Percentiles rank a stretch among this genome's conserved stretches.
phyloP scores from a whole-genome alignment of 2,329 filamentous ascomycete genomes.

The Epichloe glyceriae region DNA sequence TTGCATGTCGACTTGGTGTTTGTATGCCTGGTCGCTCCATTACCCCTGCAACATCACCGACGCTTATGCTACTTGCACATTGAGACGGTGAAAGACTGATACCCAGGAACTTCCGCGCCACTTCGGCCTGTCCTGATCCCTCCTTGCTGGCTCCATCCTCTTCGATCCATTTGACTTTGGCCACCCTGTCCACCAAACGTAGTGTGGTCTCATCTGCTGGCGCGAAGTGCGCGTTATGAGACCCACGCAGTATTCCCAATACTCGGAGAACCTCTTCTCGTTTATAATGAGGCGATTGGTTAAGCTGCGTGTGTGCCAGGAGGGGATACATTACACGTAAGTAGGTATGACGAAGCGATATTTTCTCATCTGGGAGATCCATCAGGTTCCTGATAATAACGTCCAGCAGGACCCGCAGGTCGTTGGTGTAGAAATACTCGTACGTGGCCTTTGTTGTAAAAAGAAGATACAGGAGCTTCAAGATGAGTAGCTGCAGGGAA shows the following conservation, averaged over 20 bases:
- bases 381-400: conserved; percentile 96
- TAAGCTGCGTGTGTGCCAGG: conserved; percentile 81
- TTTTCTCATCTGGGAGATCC: conserved; percentile 76
- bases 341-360: conserved; percentile 78
- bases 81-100: conserved; percentile 56
- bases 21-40: conserved; percentile 73
- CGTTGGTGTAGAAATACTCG: conserved; percentile 98
- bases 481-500: conserved; percentile 84
- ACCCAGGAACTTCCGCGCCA: conserved; percentile 50
- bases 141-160: conserved; percentile 23
- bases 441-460: conserved; percentile 87
- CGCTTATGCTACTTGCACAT: conserved; percentile 60
- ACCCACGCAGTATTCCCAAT: conserved; percentile 54
- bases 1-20: conserved; percentile 54
- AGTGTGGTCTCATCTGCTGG: conserved; percentile 70
- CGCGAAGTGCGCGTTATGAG: conserved; percentile 60
- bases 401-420: conserved; percentile 83
- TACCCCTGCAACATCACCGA: conserved; percentile 65
- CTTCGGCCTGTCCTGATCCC: conserved; percentile 26
- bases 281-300: conserved; percentile 81
- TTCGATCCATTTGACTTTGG: conserved; percentile 56
- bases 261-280: conserved; percentile 69
- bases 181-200: conserved; percentile 63
- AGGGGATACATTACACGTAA: conserved; percentile 84
- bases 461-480: conserved; percentile 88